Conservation (phyloP, 495 filamentous ascomycete species). For the Podospora comata region DNA sequence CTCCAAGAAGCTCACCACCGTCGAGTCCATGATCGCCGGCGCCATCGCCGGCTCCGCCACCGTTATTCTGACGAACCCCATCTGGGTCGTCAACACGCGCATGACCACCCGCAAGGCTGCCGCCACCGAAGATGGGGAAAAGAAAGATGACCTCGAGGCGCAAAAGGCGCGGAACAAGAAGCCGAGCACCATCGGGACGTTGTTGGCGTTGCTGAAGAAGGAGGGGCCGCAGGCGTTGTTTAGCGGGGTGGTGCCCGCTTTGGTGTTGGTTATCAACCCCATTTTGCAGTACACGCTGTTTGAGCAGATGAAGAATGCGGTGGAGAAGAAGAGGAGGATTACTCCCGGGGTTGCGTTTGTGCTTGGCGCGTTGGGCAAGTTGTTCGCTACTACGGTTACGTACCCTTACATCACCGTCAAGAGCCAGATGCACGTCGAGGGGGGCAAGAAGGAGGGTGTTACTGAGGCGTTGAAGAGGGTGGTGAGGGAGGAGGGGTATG, state of each 20-base stretch:
- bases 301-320: slow-evolving; percentile 80
- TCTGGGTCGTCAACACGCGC: slow-evolving; percentile 97
- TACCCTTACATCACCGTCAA: slow-evolving; percentile 99
- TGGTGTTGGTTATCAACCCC: slow-evolving; percentile 94
- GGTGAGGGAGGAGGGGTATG: slow-evolving; percentile 81
- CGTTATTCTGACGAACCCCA: slow-evolving; percentile 93
- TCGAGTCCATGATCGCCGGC: slow-evolving; percentile 90
- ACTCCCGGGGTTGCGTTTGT: slow-evolving; percentile 86
- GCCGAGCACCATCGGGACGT: slow-evolving; percentile 72
- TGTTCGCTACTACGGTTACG: slow-evolving; percentile 87
- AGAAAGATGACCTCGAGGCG: slow-evolving; percentile 33
- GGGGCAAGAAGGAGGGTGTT: slow-evolving; percentile 63
- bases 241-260: slow-evolving; percentile 84
- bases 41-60: slow-evolving; percentile 94
- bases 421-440: slow-evolving; percentile 88
- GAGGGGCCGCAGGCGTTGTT: slow-evolving; percentile 85
- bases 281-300: slow-evolving; percentile 99
- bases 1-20: slow-evolving; percentile 77
- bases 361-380: slow-evolving; percentile 87
- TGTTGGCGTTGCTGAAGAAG: slow-evolving; percentile 68
- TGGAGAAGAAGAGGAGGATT: slow-evolving; percentile 54
- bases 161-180: slow-evolving; percentile 31
- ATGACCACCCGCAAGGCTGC: slow-evolving; percentile 82
- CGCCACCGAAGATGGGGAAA: slow-evolving; percentile 32
- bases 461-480: slow-evolving; percentile 70